Evolutionary conservation across 768 basidiomycete genomes (phyloP), one percentile per base, ranked within the genome.

Genomic region (Termitomyces sp.): DNA sequence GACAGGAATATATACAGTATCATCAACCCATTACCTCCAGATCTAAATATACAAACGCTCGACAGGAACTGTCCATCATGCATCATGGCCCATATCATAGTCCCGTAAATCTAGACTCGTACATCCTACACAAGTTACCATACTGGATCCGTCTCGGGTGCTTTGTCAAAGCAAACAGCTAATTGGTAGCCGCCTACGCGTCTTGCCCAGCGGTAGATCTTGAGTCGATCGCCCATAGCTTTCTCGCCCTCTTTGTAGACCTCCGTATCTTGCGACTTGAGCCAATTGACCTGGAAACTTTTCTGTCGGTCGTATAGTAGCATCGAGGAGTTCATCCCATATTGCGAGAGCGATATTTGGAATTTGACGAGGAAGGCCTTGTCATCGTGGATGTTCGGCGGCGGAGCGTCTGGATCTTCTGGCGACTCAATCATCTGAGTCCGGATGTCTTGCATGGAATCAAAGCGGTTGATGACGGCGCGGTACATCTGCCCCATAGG

Each of bases 261-360:
- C 14, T 42, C 52, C 4, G 57, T 58, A 50, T 71, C 63, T 25
- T 58, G 58, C 4, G 25, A 47, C 46, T 61, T 64, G 56, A 63
- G 56, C 68, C 74, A 69, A 37, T 66, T 63, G 16, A 66, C 66
- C 35, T 73, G 62, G 46, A 78, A 75, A 35, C 69, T 74, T 42
- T 71, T 68, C 59, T 75, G 72, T 17, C 72, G 65, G 58, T 79
- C 79, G 54, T 79, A 77, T 2, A 78, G 60, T 54, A 77, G 56
- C 63, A 72, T 72, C 16, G 60, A 53, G 1, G 59, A 34, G 9
- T 62, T 9, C 14, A 51, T 35, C 10, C 59, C 56, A 3, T 53
- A 53, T 16, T 46, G 46, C 14, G 57, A 17, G 8, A 72, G 48
- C 8, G 68, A 59, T 21, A 66, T 61, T 51, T 78, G 75, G 14